Base-by-base conservation (phyloP, 1,139 yeast species). In the Pichia sp. region DNA sequence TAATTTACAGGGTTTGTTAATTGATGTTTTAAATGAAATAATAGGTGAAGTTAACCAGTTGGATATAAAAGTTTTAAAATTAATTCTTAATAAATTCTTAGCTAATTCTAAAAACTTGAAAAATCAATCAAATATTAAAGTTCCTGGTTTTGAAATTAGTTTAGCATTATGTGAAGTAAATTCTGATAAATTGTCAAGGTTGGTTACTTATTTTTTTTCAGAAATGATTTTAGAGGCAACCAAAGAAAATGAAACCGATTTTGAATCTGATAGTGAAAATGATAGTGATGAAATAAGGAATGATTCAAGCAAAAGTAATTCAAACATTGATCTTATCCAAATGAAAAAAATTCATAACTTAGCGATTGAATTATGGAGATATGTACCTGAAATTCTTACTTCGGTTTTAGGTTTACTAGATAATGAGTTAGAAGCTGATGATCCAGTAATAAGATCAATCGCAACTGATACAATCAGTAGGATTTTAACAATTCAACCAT, bases 371-470 rank as follows among this genome's bases (percentile, higher is more conserved):
- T 68, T 89, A 4, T 90, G 96, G 96, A 75, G 70, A 51, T 73
- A 76, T 45, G 81, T 80, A 0, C 97, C 97, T 0, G 92, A 84
- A 35, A 66, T 87, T 29, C 66, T 87, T 26, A 73, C 76, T 4
- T 79, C 94, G 1, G 84, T 85, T 0, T 76, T 87, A 71, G 94
- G 95, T 0, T 75, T 87, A 47, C 68, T 89, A 6, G 89, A 86
- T 53, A 92, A 86, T 56, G 95, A 87, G 52, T 66, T 90, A 42
- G 80, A 76, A 51, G 83, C 92, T 0, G 92, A 84, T 40, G 79
- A 82, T 52, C 78, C 76, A 27, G 63, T 70, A 22, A 70, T 85
- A 27, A 73, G 97, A 51, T 62, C 70, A 1, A 62, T 84, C 47
- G 90, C 96, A 0, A 85, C 95, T 0, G 76, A 75, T 41, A 77